Evolutionary conservation across 352 stramenopile genomes (phyloP), one percentile per base, ranked within the genome.

Genomic region (Phytophthora cryptogea): DNA sequence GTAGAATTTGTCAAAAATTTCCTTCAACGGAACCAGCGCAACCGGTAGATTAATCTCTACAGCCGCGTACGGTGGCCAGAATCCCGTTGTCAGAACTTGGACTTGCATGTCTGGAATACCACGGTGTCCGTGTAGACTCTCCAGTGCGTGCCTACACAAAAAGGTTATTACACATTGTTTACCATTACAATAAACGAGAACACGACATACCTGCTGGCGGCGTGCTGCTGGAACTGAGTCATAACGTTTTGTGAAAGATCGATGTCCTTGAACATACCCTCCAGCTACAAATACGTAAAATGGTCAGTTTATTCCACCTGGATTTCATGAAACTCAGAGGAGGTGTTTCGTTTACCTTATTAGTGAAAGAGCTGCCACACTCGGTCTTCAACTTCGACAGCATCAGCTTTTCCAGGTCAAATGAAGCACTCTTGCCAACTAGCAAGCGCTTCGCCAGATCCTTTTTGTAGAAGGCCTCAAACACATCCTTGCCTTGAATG

Each of bases 201-300:
- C n/a, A n/a, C 27, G 46, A 13, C 61, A 39, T 69, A 92, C 83
- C 76, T 75, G 78, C 85, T 94, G 1, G 81, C 70, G 46, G 78
- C 66, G 56, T 94, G 83, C 55, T 97, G 75, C 28, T 90, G 66
- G 67, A 97, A 98, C 53, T 96, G 82, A 2, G 67, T 83, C 95
- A 98, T 99, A 33, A 98, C 88, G 42, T 98, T 97, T 45, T 91
- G 75, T 16, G 89, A 98, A 28, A 98, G 86, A 50, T 99, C 95
- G 54, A 99, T 98, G 73, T 99, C 97, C 72, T 98, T 98, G 72
- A 99, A 99, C 97, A 99, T 99, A 9, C 97, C 97, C 70, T 99
- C 97, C 36, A 99, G 94, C 82, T 94, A 52, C 45, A 20, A 46
- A 44, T 26, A 54, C 8, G 43, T 13, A 42, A 54, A 44, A 49